Conservation (phyloP, 2,329 filamentous ascomycete species). For the Fusarium chlamydosporum region DNA sequence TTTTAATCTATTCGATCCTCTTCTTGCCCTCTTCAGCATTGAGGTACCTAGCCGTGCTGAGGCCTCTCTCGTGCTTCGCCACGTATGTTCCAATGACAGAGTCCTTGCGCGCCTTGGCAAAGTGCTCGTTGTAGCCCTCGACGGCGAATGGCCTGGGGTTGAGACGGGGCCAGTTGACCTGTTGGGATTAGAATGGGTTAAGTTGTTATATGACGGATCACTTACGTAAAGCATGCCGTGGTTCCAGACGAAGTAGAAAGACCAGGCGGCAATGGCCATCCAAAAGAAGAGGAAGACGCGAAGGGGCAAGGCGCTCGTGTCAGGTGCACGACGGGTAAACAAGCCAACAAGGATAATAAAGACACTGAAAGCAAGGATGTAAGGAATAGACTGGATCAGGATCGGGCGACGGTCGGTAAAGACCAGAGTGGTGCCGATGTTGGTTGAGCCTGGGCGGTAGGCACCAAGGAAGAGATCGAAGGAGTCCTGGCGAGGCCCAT, state of each 20-base stretch:
- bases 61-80: slow-evolving; percentile 81
- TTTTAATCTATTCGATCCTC: slow-evolving; percentile 80
- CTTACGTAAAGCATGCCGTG: slow-evolving; percentile 96
- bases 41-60: slow-evolving; percentile 84
- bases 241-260: slow-evolving; percentile 80
- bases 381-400: slow-evolving; percentile 93
- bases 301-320: slow-evolving; percentile 83
- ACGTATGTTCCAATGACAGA: slow-evolving; percentile 80
- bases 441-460: slow-evolving; percentile 81
- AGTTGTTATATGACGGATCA: slow-evolving; percentile 47
- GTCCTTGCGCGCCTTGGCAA: slow-evolving; percentile 85
- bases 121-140: slow-evolving; percentile 90
- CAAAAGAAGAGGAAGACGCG: slow-evolving; percentile 87
- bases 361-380: slow-evolving; percentile 85
- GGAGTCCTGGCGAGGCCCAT: slow-evolving; percentile 93
- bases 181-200: slow-evolving; percentile 29
- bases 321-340: slow-evolving; percentile 78
- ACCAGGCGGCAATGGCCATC: slow-evolving; percentile 77
- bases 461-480: slow-evolving; percentile 94
- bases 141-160: slow-evolving; percentile 88
- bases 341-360: slow-evolving; percentile 85
- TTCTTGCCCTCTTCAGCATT: slow-evolving; percentile 98
- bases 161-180: slow-evolving; percentile 99
- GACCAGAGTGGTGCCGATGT: slow-evolving; percentile 78
- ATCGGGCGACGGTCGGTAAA: slow-evolving; percentile 89